phyloP scores from a whole-genome alignment of 2,329 filamentous ascomycete species.

The Epichloe bromicola region DNA sequence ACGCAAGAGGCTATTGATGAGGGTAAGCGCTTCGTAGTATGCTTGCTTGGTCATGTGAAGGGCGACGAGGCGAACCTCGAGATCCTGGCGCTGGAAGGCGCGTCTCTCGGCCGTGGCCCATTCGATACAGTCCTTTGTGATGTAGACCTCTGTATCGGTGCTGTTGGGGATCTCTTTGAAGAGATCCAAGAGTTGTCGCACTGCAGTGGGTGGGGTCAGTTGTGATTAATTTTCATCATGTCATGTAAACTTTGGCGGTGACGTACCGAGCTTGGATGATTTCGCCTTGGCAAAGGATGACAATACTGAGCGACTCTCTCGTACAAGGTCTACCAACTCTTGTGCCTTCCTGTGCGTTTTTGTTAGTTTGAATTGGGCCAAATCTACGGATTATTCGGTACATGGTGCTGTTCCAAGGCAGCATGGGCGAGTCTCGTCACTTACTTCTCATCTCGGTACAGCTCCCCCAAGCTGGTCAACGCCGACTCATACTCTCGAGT shows the following conservation, averaged over 20 bases:
- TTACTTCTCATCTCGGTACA: constrained; percentile 81
- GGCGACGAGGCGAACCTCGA: constrained; percentile 86
- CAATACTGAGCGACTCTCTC: constrained; percentile 77
- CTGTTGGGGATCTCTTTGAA: constrained; percentile 90
- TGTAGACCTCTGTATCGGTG: constrained; percentile 82
- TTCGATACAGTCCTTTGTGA: constrained; percentile 98
- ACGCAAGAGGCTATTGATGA: constrained; percentile 91
- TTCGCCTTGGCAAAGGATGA: constrained; percentile 98
- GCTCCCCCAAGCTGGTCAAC: constrained; percentile 75
- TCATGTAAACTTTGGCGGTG: neutral
- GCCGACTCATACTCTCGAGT: constrained; percentile 86
- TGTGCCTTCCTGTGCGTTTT: constrained; percentile 49
- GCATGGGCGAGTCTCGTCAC: constrained; percentile 17
- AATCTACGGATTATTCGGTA: neutral
- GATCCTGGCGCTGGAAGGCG: constrained; percentile 93
- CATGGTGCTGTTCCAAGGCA: no score
- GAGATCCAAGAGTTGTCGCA: constrained; percentile 91
- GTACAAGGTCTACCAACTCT: constrained; percentile 80
- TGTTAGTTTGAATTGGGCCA: neutral
- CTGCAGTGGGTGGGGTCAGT: constrained; percentile 31
- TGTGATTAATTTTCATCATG: neutral
- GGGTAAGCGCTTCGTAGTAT: constrained; percentile 90
- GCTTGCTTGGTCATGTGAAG: constrained; percentile 96
- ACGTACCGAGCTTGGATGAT: constrained; percentile 88
- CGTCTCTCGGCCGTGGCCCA: constrained; percentile 93